Evolutionary conservation across 2,329 filamentous ascomycete species (phyloP).

Genomic region (Xylaria digitata): DNA sequence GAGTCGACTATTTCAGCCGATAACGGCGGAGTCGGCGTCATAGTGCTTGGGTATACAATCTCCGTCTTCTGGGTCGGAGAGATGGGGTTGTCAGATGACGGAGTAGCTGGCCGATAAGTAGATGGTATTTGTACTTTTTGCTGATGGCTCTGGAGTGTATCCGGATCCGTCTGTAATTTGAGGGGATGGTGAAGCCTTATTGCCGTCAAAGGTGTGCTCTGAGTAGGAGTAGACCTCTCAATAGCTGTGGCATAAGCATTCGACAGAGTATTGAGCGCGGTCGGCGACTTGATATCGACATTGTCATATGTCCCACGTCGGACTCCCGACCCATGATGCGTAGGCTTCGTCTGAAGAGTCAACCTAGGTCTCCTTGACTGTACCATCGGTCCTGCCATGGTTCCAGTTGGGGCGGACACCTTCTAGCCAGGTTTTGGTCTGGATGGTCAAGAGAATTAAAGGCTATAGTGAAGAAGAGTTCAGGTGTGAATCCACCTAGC

Average conservation of each 20-base stretch:
- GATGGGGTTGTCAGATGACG: slow-evolving; percentile 61
- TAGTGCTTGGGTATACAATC: slow-evolving; percentile 64
- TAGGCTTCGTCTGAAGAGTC: slow-evolving; percentile 66
- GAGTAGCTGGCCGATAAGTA: slow-evolving; percentile 64
- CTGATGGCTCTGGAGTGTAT: slow-evolving; percentile 50
- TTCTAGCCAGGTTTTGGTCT: neutral
- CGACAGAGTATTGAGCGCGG: slow-evolving; percentile 73
- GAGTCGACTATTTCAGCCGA: slow-evolving; percentile 64
- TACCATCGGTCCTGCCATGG: slow-evolving; percentile 52
- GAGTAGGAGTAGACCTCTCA: slow-evolving; percentile 65
- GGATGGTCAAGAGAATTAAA: neutral
- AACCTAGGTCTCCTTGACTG: slow-evolving; percentile 65
- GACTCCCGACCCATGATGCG: slow-evolving; percentile 52
- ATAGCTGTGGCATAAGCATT: slow-evolving; percentile 73
- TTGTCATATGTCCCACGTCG: slow-evolving; percentile 57
- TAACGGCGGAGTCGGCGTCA: slow-evolving; percentile 69
- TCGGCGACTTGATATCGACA: slow-evolving; percentile 68
- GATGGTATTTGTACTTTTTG: slow-evolving; percentile 58
- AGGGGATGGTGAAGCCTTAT: slow-evolving; percentile 58
- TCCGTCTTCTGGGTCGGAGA: slow-evolving; percentile 61
- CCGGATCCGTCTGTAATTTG: slow-evolving; percentile 53
- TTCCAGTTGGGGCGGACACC: slow-evolving; percentile 34
- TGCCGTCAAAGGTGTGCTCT: slow-evolving; percentile 61
- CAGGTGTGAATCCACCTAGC: slow-evolving; percentile 34
- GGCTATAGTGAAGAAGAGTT: slow-evolving; percentile 20